Percentiles rank a stretch among this genome's conserved stretches.
These are phyloP conservation scores for Anthostomella pinea DNA, from an alignment of 2,329 filamentous ascomycete species.

Conservation along the genomic window DNA sequence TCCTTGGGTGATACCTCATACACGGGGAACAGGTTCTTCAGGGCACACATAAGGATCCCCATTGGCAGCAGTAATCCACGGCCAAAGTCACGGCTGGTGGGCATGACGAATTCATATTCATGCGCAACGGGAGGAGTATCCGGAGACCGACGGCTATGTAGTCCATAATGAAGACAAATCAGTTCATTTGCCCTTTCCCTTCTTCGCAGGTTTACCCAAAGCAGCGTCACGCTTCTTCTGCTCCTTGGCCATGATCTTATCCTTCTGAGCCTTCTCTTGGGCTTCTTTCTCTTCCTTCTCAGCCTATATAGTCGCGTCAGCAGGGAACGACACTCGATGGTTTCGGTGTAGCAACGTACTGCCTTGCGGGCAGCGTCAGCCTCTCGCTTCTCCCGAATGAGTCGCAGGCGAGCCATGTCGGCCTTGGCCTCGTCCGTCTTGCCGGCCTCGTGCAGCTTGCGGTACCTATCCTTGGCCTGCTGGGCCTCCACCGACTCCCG, in stretches of 20 bases:
- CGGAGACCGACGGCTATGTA: slow-evolving; percentile 3
- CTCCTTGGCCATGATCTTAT: slow-evolving; percentile 54
- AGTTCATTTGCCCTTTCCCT: slow-evolving; percentile 40
- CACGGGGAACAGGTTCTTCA: too few species aligned
- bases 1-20: too few species aligned
- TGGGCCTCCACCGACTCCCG: slow-evolving; percentile 78
- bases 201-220: slow-evolving; percentile 43
- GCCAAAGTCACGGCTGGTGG: too few species aligned
- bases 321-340: not conserved
- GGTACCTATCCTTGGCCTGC: slow-evolving; percentile 84
- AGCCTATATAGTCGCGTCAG: slow-evolving; percentile 40
- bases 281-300: slow-evolving; percentile 58
- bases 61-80: too few species aligned
- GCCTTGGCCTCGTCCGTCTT: slow-evolving; percentile 95
- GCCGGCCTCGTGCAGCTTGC: slow-evolving; percentile 87
- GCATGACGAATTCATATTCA: too few species aligned
- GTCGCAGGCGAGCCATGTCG: slow-evolving; percentile 76
- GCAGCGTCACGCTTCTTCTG: slow-evolving; percentile 55
- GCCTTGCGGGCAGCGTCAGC: slow-evolving; percentile 79
- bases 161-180: slow-evolving; percentile 1
- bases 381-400: slow-evolving; percentile 84
- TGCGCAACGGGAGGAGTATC: too few species aligned
- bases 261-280: slow-evolving; percentile 45
- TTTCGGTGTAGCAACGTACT: slow-evolving; percentile 46
- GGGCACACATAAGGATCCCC: too few species aligned